Conservation (phyloP, 2,329 filamentous ascomycete species). For the Fusarium nelsonii region DNA sequence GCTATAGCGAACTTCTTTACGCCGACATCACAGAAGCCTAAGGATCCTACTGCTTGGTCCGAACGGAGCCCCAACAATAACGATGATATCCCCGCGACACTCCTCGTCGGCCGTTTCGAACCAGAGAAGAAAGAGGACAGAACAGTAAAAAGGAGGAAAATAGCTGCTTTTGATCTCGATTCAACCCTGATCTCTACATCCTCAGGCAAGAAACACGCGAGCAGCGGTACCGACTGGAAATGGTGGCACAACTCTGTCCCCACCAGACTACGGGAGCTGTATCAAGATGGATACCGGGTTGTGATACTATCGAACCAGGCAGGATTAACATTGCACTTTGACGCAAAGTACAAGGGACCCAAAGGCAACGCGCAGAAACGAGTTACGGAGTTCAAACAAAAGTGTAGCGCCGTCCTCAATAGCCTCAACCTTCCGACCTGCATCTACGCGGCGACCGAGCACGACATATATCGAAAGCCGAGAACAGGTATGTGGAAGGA, state of each 20-base stretch:
- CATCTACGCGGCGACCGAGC: constrained; percentile 87
- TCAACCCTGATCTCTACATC: constrained; percentile 85
- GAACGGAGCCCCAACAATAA: constrained; percentile 67
- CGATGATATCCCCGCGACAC: constrained; percentile 63
- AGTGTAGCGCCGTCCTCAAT: constrained; percentile 76
- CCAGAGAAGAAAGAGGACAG: constrained; percentile 56
- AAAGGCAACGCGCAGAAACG: constrained; percentile 73
- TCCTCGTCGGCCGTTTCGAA: constrained; percentile 81
- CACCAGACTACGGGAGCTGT: constrained; percentile 72
- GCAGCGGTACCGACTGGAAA: constrained; percentile 84
- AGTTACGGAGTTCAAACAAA: constrained; percentile 84
- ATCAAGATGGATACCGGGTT: constrained; percentile 78
- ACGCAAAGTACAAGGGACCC: constrained; percentile 73
- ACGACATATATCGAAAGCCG: constrained; percentile 88
- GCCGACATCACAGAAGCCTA: constrained; percentile 84
- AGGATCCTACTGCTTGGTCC: constrained; percentile 79
- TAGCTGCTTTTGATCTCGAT: constrained; percentile 83
- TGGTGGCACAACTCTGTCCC: constrained; percentile 89
- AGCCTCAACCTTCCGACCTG: constrained; percentile 80
- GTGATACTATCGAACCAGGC: constrained; percentile 91
- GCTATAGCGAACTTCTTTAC: constrained; percentile 90
- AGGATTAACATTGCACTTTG: constrained; percentile 79
- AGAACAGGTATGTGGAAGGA: constrained; percentile 88
- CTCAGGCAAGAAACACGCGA: constrained; percentile 83
- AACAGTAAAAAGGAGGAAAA: constrained; percentile 61